These are phyloP conservation scores for Limnanthes douglasii DNA, from an alignment of 345 rosid species.

Conservation along the genomic window DNA sequence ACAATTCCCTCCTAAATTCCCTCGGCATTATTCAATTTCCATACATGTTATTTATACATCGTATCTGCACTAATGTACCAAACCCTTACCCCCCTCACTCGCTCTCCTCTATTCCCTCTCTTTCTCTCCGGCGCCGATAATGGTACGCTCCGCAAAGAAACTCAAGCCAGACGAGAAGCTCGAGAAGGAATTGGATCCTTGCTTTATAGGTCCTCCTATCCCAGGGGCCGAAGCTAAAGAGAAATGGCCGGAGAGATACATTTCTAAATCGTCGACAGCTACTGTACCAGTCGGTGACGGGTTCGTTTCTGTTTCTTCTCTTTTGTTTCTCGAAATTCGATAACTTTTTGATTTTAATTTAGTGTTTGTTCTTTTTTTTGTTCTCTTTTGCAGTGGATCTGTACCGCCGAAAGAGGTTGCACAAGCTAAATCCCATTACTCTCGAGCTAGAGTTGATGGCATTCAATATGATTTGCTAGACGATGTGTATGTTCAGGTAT, in stretches of 20 bases:
- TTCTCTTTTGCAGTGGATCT: conserved; percentile 6
- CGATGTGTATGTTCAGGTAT: conserved; percentile 20
- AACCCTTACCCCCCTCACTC: too few relatives aligned
- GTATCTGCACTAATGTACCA: too few relatives aligned
- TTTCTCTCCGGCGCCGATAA: neutral
- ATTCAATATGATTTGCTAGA: conserved; percentile 12
- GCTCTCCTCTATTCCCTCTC: neutral
- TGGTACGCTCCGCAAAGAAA: neutral
- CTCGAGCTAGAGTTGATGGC: conserved; percentile 16
- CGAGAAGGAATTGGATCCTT: conserved; percentile 7
- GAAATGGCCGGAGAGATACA: conserved; percentile 19
- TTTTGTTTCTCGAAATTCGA: neutral
- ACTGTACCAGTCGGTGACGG: conserved; percentile 3
- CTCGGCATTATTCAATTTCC: too few relatives aligned
- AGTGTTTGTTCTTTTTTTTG: neutral
- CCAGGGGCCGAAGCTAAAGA: conserved; percentile 10
- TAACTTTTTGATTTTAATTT: neutral
- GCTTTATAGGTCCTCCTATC: conserved; percentile 11
- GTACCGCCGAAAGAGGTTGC: conserved; percentile 3
- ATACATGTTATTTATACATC: too few relatives aligned
- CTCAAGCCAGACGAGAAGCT: conserved; percentile 6
- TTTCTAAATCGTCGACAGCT: neutral
- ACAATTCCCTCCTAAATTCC: too few relatives aligned
- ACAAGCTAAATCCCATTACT: conserved; percentile 16
- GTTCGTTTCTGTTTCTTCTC: neutral